These are phyloP conservation scores for Sistotremastrum suecicum DNA, from an alignment of 768 basidiomycete species.

Conservation along the genomic window DNA sequence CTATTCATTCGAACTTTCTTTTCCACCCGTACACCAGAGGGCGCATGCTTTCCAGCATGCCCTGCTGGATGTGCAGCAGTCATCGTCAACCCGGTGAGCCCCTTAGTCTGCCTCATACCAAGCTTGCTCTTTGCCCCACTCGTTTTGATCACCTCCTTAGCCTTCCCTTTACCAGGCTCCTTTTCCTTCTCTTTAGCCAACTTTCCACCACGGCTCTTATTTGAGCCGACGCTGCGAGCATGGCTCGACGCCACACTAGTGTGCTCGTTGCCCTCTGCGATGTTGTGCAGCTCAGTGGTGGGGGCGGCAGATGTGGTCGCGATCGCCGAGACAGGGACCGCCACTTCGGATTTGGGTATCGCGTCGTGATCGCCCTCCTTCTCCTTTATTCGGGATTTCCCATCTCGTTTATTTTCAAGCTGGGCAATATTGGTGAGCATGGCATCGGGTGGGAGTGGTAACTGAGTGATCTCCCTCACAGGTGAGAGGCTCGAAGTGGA, in stretches of 20 bases:
- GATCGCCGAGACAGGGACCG: slow-evolving; percentile 33
- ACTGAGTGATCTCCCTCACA: too few species aligned
- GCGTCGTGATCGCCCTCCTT: slow-evolving; percentile 11
- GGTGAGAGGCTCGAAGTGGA: too few species aligned
- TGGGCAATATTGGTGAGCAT: too few species aligned
- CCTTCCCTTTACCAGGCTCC: slow-evolving; percentile 5
- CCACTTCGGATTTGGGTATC: slow-evolving; percentile 24
- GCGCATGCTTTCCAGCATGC: slow-evolving; percentile 4
- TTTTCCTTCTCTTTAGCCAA: slow-evolving; percentile 12
- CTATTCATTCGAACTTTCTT: too few species aligned
- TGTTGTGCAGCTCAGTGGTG: slow-evolving; percentile 21
- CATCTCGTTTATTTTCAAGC: too few species aligned
- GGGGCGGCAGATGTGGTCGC: slow-evolving; percentile 24
- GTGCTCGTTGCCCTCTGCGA: slow-evolving; percentile 19
- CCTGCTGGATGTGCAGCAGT: slow-evolving; percentile 15
- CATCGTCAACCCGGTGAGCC: slow-evolving; percentile 15
- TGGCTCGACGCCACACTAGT: slow-evolving; percentile 23
- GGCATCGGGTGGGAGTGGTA: too few species aligned
- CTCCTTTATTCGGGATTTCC: too few species aligned
- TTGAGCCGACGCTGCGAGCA: too few species aligned
- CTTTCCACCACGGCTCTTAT: slow-evolving; percentile 2
- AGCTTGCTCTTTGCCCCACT: slow-evolving; percentile 20
- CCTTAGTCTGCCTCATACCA: slow-evolving; percentile 11
- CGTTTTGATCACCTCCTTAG: slow-evolving; percentile 5
- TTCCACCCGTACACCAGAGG: too few species aligned